These are phyloP conservation scores for Laburnicola sp. DNA, from an alignment of 2,329 filamentous ascomycete species.

Conservation along the genomic window DNA sequence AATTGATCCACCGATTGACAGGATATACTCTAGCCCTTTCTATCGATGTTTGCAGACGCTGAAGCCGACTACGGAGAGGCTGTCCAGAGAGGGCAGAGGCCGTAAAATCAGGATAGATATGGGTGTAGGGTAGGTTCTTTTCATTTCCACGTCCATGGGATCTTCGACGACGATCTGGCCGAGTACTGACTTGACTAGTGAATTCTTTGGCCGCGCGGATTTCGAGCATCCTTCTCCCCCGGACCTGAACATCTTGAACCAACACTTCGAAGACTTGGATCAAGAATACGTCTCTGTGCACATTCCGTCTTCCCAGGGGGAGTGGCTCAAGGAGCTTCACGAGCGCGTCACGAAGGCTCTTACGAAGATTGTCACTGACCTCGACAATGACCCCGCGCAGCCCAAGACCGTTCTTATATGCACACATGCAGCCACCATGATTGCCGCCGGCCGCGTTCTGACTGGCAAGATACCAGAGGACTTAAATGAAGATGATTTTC, in stretches of 20 bases:
- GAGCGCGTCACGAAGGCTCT: slow-evolving; percentile 74
- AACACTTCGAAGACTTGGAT: slow-evolving; percentile 68
- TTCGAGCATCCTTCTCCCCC: slow-evolving; percentile 86
- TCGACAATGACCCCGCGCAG: slow-evolving; percentile 68
- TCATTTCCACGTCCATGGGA: not conserved
- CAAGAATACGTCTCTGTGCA: slow-evolving; percentile 64
- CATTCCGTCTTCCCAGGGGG: slow-evolving; percentile 71
- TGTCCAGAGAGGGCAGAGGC: slow-evolving; percentile 35
- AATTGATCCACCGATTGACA: slow-evolving; percentile 68
- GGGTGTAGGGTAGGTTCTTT: slow-evolving; percentile 53
- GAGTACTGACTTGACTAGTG: slow-evolving; percentile 58
- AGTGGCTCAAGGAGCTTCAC: slow-evolving; percentile 78
- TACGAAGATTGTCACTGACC: slow-evolving; percentile 68
- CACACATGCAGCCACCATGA: slow-evolving; percentile 87
- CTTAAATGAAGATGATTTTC: slow-evolving; percentile 75
- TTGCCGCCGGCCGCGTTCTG: slow-evolving; percentile 79
- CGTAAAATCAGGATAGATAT: slow-evolving; percentile 56
- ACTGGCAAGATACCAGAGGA: slow-evolving; percentile 76
- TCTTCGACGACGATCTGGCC: not conserved
- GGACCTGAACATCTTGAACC: slow-evolving; percentile 60
- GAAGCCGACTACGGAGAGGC: slow-evolving; percentile 42
- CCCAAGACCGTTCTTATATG: slow-evolving; percentile 75
- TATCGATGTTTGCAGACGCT: slow-evolving; percentile 48
- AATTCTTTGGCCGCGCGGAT: slow-evolving; percentile 88
- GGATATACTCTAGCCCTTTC: slow-evolving; percentile 65